Conservation (phyloP, 2,329 filamentous ascomycete genomes). For the Fusarium sp. region DNA sequence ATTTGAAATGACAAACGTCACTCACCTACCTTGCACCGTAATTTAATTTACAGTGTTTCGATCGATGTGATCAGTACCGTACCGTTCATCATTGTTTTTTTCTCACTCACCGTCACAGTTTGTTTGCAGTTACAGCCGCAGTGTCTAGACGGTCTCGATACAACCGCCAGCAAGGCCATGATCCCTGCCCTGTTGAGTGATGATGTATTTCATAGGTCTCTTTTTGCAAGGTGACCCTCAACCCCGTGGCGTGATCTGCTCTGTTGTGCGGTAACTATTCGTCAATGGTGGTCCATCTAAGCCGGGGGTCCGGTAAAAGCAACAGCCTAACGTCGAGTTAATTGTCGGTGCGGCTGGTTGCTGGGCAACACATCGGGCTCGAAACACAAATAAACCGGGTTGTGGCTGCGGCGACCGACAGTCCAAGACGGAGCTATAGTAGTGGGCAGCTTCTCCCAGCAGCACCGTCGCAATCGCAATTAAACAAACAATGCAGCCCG, state of each 20-base stretch:
- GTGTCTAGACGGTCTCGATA: slow-evolving; percentile 18
- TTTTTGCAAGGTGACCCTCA: slow-evolving; percentile 31
- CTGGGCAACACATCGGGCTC: slow-evolving; percentile 37
- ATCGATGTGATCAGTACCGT: slow-evolving; percentile 6
- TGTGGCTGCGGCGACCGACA: slow-evolving; percentile 20
- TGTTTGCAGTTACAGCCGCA: slow-evolving; percentile 5
- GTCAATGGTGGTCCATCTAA: slow-evolving; percentile 19
- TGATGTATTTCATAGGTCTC: slow-evolving; percentile 38
- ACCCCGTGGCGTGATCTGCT: slow-evolving; percentile 42
- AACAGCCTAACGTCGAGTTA: slow-evolving; percentile 25
- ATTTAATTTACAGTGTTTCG: not conserved
- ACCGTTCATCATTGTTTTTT: not conserved
- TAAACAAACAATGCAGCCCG: slow-evolving; percentile 38
- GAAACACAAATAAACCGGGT: slow-evolving; percentile 46
- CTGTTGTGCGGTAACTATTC: slow-evolving; percentile 41
- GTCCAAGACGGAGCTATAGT: slow-evolving; percentile 30
- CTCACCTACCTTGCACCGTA: not conserved
- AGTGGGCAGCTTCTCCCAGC: slow-evolving; percentile 20
- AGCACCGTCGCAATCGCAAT: slow-evolving; percentile 23
- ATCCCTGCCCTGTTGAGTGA: slow-evolving; percentile 31
- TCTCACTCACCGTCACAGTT: slow-evolving; percentile 22
- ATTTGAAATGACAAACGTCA: slow-evolving; percentile 41
- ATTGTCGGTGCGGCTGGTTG: slow-evolving; percentile 36
- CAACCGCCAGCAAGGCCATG: slow-evolving; percentile 32
- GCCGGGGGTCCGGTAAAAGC: slow-evolving; percentile 24